phyloP scores from a whole-genome alignment of 140 eudicot species.

The Bidens hawaiensis region DNA sequence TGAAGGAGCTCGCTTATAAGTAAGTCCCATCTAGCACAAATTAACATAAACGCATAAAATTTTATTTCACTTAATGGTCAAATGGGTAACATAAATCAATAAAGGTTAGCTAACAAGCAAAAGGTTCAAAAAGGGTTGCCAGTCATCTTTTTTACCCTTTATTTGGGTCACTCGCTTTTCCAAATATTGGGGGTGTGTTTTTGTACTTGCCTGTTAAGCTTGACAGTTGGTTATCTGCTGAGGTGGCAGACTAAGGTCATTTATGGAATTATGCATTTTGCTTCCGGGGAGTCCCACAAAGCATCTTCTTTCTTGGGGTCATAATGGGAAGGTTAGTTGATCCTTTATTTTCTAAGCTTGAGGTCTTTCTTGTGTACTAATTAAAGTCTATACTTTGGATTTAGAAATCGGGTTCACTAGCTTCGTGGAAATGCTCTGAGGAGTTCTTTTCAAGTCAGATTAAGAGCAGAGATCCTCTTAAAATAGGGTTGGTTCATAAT shows the following conservation, averaged over 20 bases:
- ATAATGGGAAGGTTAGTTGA: slow-evolving; percentile 51
- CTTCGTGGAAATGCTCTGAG: slow-evolving; percentile 98
- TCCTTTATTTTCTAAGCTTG: slow-evolving; percentile 6
- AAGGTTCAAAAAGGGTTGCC: not conserved
- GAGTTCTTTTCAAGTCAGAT: slow-evolving; percentile 78
- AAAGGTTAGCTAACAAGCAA: not conserved
- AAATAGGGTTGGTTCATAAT: slow-evolving; percentile 59
- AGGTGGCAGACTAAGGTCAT: slow-evolving; percentile 76
- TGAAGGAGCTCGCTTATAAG: slow-evolving; percentile 94
- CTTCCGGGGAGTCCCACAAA: slow-evolving; percentile 71
- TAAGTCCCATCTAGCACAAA: slow-evolving; percentile 35
- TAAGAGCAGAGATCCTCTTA: slow-evolving; percentile 87
- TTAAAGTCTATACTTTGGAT: slow-evolving; percentile 14
- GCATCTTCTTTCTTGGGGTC: slow-evolving; percentile 41
- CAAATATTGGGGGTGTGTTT: not conserved
- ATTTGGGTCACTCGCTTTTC: not conserved
- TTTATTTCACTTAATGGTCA: not conserved
- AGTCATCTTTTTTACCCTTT: not conserved
- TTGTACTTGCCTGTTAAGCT: slow-evolving; percentile 13
- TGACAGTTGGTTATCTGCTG: slow-evolving; percentile 13
- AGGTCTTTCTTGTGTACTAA: slow-evolving; percentile 10
- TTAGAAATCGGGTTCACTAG: slow-evolving; percentile 75
- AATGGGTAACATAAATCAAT: not conserved
- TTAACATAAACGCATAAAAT: not conserved
- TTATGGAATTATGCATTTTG: slow-evolving; percentile 97